Evolutionary conservation across 441 rosid genomes (phyloP).

Genomic region (Pelargonium cotyledonis): DNA sequence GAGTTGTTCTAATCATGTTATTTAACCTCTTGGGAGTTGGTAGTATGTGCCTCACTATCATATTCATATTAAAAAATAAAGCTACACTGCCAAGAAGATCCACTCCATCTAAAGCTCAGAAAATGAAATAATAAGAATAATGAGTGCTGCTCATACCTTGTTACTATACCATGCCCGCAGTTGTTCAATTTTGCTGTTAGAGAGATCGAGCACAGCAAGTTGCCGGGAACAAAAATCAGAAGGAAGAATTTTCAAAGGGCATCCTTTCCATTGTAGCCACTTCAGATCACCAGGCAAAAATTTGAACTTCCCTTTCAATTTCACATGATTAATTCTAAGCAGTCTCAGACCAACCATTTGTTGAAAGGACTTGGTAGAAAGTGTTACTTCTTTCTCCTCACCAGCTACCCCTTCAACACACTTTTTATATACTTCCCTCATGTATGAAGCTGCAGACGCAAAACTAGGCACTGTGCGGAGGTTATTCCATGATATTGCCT

Average conservation of each 20-base stretch:
- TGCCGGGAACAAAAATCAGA: constrained; percentile 28
- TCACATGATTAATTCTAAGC: constrained; percentile 51
- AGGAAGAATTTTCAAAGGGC: constrained; percentile 43
- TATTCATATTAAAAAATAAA: not conserved
- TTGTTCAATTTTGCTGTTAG: constrained; percentile 38
- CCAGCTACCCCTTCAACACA: constrained; percentile 13
- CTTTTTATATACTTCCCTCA: constrained; percentile 17
- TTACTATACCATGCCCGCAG: constrained; percentile 21
- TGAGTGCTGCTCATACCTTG: constrained; percentile 24
- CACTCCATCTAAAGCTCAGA: no score
- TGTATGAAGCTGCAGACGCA: constrained; percentile 16
- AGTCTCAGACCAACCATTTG: constrained; percentile 46
- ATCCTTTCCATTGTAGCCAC: constrained; percentile 75
- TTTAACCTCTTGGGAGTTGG: not conserved
- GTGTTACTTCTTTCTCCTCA: constrained; percentile 20
- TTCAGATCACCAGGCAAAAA: constrained; percentile 39
- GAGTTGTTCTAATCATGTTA: constrained; percentile 6
- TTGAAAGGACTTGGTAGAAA: constrained; percentile 30
- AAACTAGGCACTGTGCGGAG: constrained; percentile 14
- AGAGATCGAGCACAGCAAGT: constrained; percentile 63
- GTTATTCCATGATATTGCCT: constrained; percentile 1
- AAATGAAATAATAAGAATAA: not conserved
- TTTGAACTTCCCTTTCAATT: constrained; percentile 43
- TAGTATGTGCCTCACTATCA: not conserved
- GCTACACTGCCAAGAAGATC: no score